These are phyloP conservation scores for Oryza punctata DNA, from an alignment of 176 grass and related monocot genomes.

Conservation along the genomic window DNA sequence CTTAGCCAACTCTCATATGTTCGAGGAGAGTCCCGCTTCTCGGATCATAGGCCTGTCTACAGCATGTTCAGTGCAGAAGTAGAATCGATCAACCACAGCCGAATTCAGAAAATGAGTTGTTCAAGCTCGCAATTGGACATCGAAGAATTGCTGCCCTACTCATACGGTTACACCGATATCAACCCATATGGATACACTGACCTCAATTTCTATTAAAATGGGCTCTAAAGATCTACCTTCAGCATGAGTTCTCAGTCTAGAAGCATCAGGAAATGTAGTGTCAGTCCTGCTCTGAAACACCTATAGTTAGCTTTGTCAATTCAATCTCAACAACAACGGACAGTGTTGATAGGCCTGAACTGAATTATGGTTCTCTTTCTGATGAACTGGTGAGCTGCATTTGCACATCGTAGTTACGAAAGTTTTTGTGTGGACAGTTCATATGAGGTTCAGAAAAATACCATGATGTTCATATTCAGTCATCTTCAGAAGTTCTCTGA, in stretches of 20 bases:
- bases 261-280: not conserved
- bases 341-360: not conserved
- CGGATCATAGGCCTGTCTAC: constrained; percentile 86
- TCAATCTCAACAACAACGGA: not conserved
- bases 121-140: constrained; percentile 80
- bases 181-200: constrained; percentile 66
- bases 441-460: constrained; percentile 13
- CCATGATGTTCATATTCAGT: not conserved
- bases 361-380: not conserved
- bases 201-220: constrained; percentile 77
- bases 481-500: constrained; percentile 9
- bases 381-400: not conserved
- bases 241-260: not conserved
- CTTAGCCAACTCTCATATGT: constrained; percentile 82
- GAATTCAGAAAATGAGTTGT: constrained; percentile 86
- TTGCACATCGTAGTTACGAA: not conserved
- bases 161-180: constrained; percentile 65
- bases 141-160: constrained; percentile 79
- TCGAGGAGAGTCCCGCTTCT: constrained; percentile 84
- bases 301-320: not conserved
- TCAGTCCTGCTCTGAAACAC: constrained; percentile 7
- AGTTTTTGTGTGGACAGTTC: not conserved
- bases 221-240: not conserved
- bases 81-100: constrained; percentile 88
- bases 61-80: constrained; percentile 87